Evolutionary conservation across 2,329 filamentous ascomycete genomes (phyloP).

Genomic region (Trichoderma semiorbis): DNA sequence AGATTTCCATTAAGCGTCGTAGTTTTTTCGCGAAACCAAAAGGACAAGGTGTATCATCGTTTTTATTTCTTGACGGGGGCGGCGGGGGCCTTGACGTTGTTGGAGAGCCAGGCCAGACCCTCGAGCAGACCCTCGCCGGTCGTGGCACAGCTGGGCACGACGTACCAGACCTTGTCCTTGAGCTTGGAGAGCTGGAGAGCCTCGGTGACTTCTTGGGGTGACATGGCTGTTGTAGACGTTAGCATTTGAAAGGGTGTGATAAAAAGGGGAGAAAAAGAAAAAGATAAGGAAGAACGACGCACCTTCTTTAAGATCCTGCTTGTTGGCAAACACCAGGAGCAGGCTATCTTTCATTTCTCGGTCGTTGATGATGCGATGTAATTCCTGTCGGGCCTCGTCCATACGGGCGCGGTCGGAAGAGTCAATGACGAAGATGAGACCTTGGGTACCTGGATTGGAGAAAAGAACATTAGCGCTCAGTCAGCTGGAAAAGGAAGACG

Average conservation of each 20-base stretch:
- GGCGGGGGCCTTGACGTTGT: slow-evolving; percentile 70
- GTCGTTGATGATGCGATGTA: slow-evolving; percentile 97
- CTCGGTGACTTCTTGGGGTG: slow-evolving; percentile 74
- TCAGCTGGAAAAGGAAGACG: background rate
- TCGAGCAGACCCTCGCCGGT: slow-evolving; percentile 78
- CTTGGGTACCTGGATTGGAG: slow-evolving; percentile 75
- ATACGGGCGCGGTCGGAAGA: slow-evolving; percentile 88
- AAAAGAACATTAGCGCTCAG: background rate
- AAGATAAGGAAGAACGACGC: slow-evolving; percentile 31
- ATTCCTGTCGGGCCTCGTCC: slow-evolving; percentile 86
- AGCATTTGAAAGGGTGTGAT: background rate
- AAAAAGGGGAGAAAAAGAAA: background rate
- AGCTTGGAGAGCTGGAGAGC: slow-evolving; percentile 71
- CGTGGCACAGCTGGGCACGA: slow-evolving; percentile 78
- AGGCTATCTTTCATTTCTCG: slow-evolving; percentile 96
- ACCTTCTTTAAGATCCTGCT: slow-evolving; percentile 90
- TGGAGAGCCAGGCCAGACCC: slow-evolving; percentile 78
- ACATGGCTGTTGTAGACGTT: slow-evolving; percentile 59
- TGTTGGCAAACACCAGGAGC: slow-evolving; percentile 95
- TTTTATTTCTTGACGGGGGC: slow-evolving; percentile 53
- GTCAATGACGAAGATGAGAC: slow-evolving; percentile 97
- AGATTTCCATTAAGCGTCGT: slow-evolving; percentile 13
- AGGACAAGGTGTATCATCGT: background rate
- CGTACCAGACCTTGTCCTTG: slow-evolving; percentile 82
- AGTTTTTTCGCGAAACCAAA: slow-evolving; percentile 13